Percentiles rank a stretch among this genome's conserved stretches.
Evolutionary conservation across 495 filamentous ascomycete species (phyloP).

Genomic region (Annulohypoxylon stygium): DNA sequence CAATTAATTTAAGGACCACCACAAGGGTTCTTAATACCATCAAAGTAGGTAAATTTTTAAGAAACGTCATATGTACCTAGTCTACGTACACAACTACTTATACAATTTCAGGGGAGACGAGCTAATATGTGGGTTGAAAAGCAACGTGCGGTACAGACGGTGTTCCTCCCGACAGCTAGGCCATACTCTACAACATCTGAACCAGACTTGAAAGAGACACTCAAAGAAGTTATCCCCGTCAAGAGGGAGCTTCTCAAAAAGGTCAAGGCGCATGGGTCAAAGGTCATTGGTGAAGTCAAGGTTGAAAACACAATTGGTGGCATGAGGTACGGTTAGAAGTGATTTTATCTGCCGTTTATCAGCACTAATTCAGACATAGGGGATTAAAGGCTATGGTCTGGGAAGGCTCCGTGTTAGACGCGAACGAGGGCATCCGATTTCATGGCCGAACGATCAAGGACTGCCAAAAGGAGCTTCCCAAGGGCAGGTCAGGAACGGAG

Average conservation of each 20-base stretch:
- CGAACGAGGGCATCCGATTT: constrained; percentile 97
- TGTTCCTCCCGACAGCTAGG: constrained; percentile 53
- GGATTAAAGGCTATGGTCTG: constrained; percentile 98
- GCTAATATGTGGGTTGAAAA: constrained; percentile 33
- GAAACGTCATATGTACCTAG: background rate
- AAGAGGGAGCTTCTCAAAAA: constrained; percentile 93
- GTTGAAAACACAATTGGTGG: constrained; percentile 94
- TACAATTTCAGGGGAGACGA: background rate
- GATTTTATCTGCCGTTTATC: background rate
- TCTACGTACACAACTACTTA: background rate
- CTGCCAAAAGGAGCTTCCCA: constrained; percentile 92
- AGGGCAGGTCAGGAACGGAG: constrained; percentile 93
- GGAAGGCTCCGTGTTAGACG: constrained; percentile 97
- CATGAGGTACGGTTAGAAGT: constrained; percentile 72
- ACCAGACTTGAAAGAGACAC: constrained; percentile 86
- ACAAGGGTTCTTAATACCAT: constrained; percentile 61
- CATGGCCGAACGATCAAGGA: constrained; percentile 98
- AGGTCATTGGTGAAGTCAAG: constrained; percentile 90
- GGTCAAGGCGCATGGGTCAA: constrained; percentile 86
- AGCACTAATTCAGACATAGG: constrained; percentile 38
- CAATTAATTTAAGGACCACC: constrained; percentile 63
- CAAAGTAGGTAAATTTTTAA: constrained; percentile 59
- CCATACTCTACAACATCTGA: constrained; percentile 79
- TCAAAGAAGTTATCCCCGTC: constrained; percentile 85
- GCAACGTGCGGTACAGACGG: constrained; percentile 52